Evolutionary conservation across 805 yeast species (phyloP).

Genomic region (Hermanozyma aechmeae): DNA sequence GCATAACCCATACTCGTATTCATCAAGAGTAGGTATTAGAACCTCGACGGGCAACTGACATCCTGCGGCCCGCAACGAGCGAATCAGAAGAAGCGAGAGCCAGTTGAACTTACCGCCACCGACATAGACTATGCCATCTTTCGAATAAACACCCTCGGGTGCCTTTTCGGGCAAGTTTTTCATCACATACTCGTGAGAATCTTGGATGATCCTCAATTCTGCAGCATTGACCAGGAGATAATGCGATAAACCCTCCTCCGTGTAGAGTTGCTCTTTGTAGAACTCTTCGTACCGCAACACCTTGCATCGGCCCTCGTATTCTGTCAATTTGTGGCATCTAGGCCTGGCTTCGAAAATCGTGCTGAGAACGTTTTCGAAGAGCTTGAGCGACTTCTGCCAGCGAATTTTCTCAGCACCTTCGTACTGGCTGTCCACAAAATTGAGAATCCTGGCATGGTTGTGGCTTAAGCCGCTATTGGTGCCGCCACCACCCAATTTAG

Average conservation of each 20-base stretch:
- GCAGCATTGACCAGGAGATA: constrained; percentile 37
- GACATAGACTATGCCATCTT: constrained; percentile 58
- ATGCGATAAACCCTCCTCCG: constrained; percentile 42
- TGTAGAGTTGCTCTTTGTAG: constrained; percentile 17
- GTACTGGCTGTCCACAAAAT: no score
- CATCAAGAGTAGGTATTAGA: constrained; percentile 60
- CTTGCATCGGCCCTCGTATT: not conserved
- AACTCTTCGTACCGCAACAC: not conserved
- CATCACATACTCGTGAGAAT: constrained; percentile 40
- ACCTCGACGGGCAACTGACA: constrained; percentile 74
- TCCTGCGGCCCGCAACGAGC: constrained; percentile 56
- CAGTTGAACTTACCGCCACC: constrained; percentile 79
- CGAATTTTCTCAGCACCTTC: no score
- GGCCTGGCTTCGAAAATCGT: no score
- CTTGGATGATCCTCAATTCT: constrained; percentile 35
- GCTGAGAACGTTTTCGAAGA: no score
- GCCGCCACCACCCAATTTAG: no score
- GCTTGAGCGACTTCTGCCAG: no score
- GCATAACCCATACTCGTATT: constrained; percentile 59
- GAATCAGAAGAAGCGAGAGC: constrained; percentile 56
- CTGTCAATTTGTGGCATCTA: no score
- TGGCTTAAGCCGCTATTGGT: no score
- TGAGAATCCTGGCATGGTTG: no score
- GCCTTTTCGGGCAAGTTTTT: constrained; percentile 32
- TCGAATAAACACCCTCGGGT: constrained; percentile 25